These are phyloP conservation scores for Pisolithus microcarpus DNA, from an alignment of 768 basidiomycete species.

Conservation along the genomic window DNA sequence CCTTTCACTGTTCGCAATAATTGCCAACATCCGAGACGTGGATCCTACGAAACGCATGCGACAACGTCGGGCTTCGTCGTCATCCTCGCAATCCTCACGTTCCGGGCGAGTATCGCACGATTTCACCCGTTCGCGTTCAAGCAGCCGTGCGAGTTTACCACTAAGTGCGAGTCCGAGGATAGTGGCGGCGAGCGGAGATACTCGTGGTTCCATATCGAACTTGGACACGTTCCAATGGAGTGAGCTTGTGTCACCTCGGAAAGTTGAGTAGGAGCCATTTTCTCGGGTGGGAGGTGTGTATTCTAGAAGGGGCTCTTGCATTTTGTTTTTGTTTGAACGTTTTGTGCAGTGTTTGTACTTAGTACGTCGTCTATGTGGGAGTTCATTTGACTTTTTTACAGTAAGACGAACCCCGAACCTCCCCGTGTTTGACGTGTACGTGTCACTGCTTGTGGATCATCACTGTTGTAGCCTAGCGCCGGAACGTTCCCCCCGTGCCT, in stretches of 20 bases:
- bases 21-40: constrained; percentile 65
- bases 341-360: no score
- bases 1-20: constrained; percentile 69
- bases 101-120: constrained; percentile 32
- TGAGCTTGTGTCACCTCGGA: constrained; percentile 25
- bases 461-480: no score
- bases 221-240: constrained; percentile 29
- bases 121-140: constrained; percentile 34
- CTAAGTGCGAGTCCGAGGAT: constrained; percentile 28
- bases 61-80: constrained; percentile 70
- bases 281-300: neutral
- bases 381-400: no score
- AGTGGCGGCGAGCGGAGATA: constrained; percentile 23
- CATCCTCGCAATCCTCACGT: constrained; percentile 51
- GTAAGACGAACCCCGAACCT: no score
- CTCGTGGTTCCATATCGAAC: constrained; percentile 25
- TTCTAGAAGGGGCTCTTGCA: no score
- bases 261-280: constrained; percentile 7
- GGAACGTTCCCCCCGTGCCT: no score
- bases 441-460: no score
- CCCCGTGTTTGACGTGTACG: no score
- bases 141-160: constrained; percentile 34
- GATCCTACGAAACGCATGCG: constrained; percentile 76
- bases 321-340: no score
- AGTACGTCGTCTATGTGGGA: no score